Evolutionary conservation across 768 basidiomycete genomes (phyloP), one percentile per base, ranked within the genome.

Genomic region (Rhizopogon rudus): DNA sequence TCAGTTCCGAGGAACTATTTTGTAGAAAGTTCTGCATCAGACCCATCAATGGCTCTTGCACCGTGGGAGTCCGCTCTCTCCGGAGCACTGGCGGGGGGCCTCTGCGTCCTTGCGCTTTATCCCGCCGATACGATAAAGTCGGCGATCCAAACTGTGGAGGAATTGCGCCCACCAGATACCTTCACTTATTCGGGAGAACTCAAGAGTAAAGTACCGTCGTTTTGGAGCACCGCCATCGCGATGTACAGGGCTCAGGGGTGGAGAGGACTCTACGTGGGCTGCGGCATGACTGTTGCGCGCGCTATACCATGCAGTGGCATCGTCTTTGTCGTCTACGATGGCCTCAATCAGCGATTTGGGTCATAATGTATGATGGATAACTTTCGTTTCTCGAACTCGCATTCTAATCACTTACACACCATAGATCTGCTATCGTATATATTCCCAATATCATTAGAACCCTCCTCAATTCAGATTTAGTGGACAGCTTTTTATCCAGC

Each of bases 81-180:
- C 0, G 93, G 92, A 14, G 91, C 91, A 20, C 75, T 81, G 54
- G 89, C 91, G 3, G 93, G 93, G 3, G 84, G 85, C 2, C 75
- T 81, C 51, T 93, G 88, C 75, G 91, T 88, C 60, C 72, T 93
- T 57, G 82, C 84, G 25, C 75, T 95, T 39, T 97, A 93, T 77
- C 93, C 94, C 1, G 92, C 90, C 5, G 93, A 96, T 71, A 87
- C 87, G 29, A 82, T 96, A 62, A 95, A 96, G 74, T 90, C 87
- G 56, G 84, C 88, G 44, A 89, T 95, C 67, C 93, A 96, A 75
- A 97, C 94, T 1, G 86, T 85, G 63, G 88, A 88, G 55, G 91
- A 93, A 67, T 77, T 93, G 51, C 77, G 85, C 9, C 82, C 84
- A 39, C 58, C 55, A n/a, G 52, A 59, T 22, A 56, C 31, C 31